These are phyloP conservation scores for Ogataea philodendri DNA, from an alignment of 805 yeast species.

Conservation along the genomic window DNA sequence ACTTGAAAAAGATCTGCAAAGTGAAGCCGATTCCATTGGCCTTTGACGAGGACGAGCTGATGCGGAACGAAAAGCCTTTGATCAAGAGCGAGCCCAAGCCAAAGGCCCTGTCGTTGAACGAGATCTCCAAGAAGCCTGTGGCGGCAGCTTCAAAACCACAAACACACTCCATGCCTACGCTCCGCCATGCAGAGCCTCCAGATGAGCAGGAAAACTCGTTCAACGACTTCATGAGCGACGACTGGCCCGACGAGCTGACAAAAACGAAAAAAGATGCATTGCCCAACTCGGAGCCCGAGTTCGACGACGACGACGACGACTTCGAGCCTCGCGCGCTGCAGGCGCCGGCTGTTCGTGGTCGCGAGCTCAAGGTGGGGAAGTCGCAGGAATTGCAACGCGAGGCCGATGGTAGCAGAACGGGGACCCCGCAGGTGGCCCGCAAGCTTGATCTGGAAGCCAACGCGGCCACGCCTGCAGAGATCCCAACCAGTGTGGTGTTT, in stretches of 20 bases:
- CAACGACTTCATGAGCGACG: constrained; percentile 46
- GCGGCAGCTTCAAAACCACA: constrained; percentile 8
- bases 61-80: constrained; percentile 28
- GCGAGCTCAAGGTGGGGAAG: constrained; percentile 10
- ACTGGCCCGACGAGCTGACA: constrained; percentile 32
- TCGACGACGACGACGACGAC: constrained; percentile 33
- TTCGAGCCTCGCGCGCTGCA: constrained; percentile 15
- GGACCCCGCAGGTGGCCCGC: constrained; percentile 7
- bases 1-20: constrained; percentile 48
- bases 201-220: constrained; percentile 47
- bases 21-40: constrained; percentile 35
- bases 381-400: constrained; percentile 13
- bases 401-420: constrained; percentile 4
- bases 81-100: constrained; percentile 10
- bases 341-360: constrained; percentile 11
- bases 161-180: constrained; percentile 16
- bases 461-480: constrained; percentile 15
- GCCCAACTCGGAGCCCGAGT: constrained; percentile 30
- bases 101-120: constrained; percentile 11
- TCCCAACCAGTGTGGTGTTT: constrained; percentile 39
- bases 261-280: constrained; percentile 10
- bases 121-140: constrained; percentile 6
- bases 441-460: constrained; percentile 10
- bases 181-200: background rate
- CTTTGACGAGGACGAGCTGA: constrained; percentile 32